These are phyloP conservation scores for Rasamsonia emersonii DNA, from an alignment of 2,329 filamentous ascomycete species.

Conservation along the genomic window DNA sequence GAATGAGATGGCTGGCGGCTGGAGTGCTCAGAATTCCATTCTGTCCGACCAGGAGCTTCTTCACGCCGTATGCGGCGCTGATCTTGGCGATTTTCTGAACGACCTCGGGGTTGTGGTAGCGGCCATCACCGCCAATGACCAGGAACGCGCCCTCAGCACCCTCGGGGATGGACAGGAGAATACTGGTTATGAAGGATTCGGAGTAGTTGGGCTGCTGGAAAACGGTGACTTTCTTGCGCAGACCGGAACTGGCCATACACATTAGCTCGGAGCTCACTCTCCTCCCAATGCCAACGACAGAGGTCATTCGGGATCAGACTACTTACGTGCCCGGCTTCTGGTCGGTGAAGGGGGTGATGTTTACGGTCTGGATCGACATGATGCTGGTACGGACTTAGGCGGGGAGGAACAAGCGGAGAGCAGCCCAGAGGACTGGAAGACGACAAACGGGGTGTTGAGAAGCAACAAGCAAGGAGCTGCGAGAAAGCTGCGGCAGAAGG, in stretches of 20 bases:
- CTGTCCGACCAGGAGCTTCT: constrained; percentile 96
- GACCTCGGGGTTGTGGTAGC: constrained; percentile 95
- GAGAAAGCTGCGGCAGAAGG: constrained; percentile 7
- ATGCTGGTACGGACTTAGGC: constrained; percentile 16
- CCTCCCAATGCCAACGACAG: not conserved
- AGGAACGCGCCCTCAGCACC: constrained; percentile 80
- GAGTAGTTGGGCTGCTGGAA: constrained; percentile 95
- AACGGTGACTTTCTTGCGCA: constrained; percentile 97
- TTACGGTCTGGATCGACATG: constrained; percentile 73
- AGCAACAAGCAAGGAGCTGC: constrained; percentile 10
- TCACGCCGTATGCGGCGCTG: constrained; percentile 90
- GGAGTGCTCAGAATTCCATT: constrained; percentile 95
- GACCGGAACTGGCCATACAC: constrained; percentile 66
- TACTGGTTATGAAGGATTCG: constrained; percentile 89
- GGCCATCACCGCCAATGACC: constrained; percentile 94
- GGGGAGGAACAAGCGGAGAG: constrained; percentile 6
- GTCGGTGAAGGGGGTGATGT: constrained; percentile 79
- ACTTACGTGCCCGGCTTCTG: constrained; percentile 99
- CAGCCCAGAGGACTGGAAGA: constrained; percentile 3
- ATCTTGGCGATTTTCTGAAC: constrained; percentile 97
- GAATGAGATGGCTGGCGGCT: constrained; percentile 90
- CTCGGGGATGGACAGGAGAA: constrained; percentile 92
- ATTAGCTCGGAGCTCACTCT: not conserved
- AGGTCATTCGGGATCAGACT: constrained; percentile 1
- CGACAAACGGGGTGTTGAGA: constrained; percentile 10